Percentiles rank a stretch among this genome's conserved stretches.
phyloP scores from a whole-genome alignment of 768 basidiomycete genomes.

The Phaeotremella fagi region DNA sequence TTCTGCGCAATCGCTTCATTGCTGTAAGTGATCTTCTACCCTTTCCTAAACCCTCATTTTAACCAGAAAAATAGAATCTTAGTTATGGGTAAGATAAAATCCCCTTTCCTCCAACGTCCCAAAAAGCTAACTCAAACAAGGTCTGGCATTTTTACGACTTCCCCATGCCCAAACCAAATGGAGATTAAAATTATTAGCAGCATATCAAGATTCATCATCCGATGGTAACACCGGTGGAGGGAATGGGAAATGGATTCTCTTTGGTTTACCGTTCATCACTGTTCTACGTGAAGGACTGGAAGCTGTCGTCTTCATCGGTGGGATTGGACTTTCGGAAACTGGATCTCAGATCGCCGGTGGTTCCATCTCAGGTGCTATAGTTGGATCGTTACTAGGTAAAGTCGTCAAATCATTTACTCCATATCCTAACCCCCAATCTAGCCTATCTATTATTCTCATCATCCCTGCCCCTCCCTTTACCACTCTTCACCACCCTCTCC shows the following conservation, averaged over 20 bases:
- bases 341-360: slow-evolving; percentile 82
- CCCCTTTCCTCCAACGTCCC: too few species aligned
- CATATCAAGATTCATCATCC: slow-evolving; percentile 53
- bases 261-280: slow-evolving; percentile 79
- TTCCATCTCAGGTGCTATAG: slow-evolving; percentile 70
- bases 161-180: slow-evolving; percentile 85
- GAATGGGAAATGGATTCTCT: slow-evolving; percentile 71
- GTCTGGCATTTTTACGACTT: slow-evolving; percentile 75
- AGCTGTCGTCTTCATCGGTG: slow-evolving; percentile 84
- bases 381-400: slow-evolving; percentile 64
- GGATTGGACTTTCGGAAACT: slow-evolving; percentile 65
- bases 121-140: neutral
- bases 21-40: slow-evolving; percentile 12
- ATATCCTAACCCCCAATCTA: neutral
- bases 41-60: too few species aligned
- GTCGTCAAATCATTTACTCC: neutral
- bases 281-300: slow-evolving; percentile 89
- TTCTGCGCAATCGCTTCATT: slow-evolving; percentile 42
- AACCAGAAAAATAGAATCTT: slow-evolving; percentile 29
- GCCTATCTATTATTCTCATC: slow-evolving; percentile 23
- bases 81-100: slow-evolving; percentile 14
- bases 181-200: slow-evolving; percentile 76
- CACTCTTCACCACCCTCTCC: slow-evolving; percentile 80
- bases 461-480: slow-evolving; percentile 55
- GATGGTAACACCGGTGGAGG: slow-evolving; percentile 53